Base-by-base conservation (phyloP, 2,329 filamentous ascomycete genomes). In the Fusarium mexicanum region DNA sequence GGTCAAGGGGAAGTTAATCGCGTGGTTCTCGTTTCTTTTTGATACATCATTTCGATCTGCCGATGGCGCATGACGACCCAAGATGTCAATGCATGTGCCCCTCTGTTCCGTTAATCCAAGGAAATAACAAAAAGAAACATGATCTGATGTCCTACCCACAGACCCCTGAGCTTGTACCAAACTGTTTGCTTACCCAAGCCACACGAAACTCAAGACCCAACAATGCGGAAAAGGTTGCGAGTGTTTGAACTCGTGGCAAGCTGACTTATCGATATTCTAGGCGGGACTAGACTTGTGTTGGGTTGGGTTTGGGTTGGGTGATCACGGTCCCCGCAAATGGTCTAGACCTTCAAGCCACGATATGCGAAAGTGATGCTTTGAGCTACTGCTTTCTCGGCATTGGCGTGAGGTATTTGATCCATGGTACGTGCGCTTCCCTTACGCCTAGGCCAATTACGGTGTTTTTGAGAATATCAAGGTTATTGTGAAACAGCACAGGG, bases 311-410 rank as follows among this genome's bases (percentile, higher is more conserved):
- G n/a, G 26, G 33, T 35, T 26, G 60, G 20, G 33, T 14, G n/a
- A 41, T 37, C 9, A 40, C 22, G 8, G n/a, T 44, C 71, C 71
- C 71, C 71, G 71, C 71, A 74, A 74, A 72, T 47, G 58, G 67
- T 74, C 71, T 74, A 74, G 71, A 61, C 51, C 43, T 17, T 9
- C 6, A 63, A 69, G 71, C 71, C 67, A 65, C 55, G 11, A 38
- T 50, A 48, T 29, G 48, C n/a, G 3, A 47, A 41, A 22, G 47
- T 44, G 37, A 35, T 71, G 46, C 33, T 40, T 48, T 47, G 29
- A 67, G 69, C 67, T 67, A 47, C 44, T 40, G 24, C 26, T 31
- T 53, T 51, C 53, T 38, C 35, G 29, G 41, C 47, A 35, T 20
- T 47, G 29, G 31, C 16, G 33, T 41, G 33, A 51, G 57, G 44